phyloP scores from a whole-genome alignment of 139 green algal genomes.

The Medakamo hakoo region DNA sequence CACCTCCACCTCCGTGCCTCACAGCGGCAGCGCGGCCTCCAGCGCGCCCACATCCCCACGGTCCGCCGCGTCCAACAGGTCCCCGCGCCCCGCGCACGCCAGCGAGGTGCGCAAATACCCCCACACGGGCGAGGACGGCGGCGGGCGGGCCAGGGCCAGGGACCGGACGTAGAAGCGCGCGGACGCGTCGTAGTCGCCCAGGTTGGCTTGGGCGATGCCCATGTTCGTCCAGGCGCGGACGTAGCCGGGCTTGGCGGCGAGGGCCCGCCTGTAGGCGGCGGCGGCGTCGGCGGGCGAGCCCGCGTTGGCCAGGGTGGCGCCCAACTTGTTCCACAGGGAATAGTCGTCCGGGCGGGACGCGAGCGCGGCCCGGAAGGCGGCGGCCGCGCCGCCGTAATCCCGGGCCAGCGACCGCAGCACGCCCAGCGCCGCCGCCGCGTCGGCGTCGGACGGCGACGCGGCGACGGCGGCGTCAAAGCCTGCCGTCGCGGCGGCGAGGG shows the following conservation, averaged over 20 bases:
- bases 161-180: slow-evolving; percentile 70
- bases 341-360: slow-evolving; percentile 59
- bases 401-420: slow-evolving; percentile 81
- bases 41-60: slow-evolving; percentile 40
- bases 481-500: slow-evolving; percentile 3
- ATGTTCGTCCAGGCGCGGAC: slow-evolving; percentile 98
- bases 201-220: slow-evolving; percentile 83
- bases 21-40: slow-evolving; percentile 19
- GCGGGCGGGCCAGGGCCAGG: slow-evolving; percentile 84
- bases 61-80: slow-evolving; percentile 45
- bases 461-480: slow-evolving; percentile 22
- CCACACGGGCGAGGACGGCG: slow-evolving; percentile 63
- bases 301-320: slow-evolving; percentile 81
- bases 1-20: too few relatives aligned
- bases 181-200: slow-evolving; percentile 68
- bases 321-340: slow-evolving; percentile 94
- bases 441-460: slow-evolving; percentile 39
- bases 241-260: slow-evolving; percentile 98
- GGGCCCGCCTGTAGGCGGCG: slow-evolving; percentile 44
- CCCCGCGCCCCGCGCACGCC: slow-evolving; percentile 41
- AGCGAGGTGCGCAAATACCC: slow-evolving; percentile 83
- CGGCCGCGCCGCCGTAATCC: slow-evolving; percentile 60
- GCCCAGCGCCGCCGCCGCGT: slow-evolving; percentile 75
- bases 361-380: slow-evolving; percentile 32
- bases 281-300: slow-evolving; percentile 54